Conservation (phyloP, 1,139 yeast genomes). For the Pichia inconspicua region DNA sequence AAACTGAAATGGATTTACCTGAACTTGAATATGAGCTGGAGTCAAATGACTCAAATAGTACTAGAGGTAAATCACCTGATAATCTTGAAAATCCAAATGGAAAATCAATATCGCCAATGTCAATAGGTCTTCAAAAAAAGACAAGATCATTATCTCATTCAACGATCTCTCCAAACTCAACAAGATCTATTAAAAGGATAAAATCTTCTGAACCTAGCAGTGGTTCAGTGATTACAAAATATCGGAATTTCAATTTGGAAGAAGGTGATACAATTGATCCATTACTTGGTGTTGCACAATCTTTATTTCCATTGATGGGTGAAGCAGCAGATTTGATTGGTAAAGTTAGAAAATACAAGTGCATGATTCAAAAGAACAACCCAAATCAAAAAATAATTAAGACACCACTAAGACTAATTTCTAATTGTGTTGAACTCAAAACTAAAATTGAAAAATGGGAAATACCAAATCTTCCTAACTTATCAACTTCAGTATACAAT, state of each 20-base stretch:
- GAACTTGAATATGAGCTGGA: constrained; percentile 1
- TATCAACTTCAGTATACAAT: constrained; percentile 28
- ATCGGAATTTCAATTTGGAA: constrained; percentile 25
- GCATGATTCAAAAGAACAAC: constrained; percentile 12
- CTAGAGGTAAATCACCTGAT: not conserved
- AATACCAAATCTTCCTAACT: constrained; percentile 32
- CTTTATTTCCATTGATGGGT: constrained; percentile 55
- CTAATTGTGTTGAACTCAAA: constrained; percentile 46
- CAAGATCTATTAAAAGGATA: not conserved
- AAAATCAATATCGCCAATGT: not conserved
- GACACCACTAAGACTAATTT: constrained; percentile 41
- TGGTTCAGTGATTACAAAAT: constrained; percentile 19
- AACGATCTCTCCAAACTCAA: not conserved
- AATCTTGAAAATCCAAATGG: not conserved
- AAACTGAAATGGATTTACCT: constrained; percentile 16
- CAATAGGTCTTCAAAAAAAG: not conserved
- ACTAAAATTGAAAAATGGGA: constrained; percentile 48
- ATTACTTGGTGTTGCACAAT: constrained; percentile 57
- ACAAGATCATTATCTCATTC: not conserved
- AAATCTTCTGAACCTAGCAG: constrained; percentile 16
- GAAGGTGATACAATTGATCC: constrained; percentile 45
- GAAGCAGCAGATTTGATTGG: constrained; percentile 51
- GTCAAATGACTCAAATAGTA: not conserved
- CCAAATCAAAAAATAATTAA: constrained; percentile 14
- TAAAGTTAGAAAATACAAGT: constrained; percentile 33